Conservation (phyloP, 345 rosid species). For the Syzygium oleosum region DNA sequence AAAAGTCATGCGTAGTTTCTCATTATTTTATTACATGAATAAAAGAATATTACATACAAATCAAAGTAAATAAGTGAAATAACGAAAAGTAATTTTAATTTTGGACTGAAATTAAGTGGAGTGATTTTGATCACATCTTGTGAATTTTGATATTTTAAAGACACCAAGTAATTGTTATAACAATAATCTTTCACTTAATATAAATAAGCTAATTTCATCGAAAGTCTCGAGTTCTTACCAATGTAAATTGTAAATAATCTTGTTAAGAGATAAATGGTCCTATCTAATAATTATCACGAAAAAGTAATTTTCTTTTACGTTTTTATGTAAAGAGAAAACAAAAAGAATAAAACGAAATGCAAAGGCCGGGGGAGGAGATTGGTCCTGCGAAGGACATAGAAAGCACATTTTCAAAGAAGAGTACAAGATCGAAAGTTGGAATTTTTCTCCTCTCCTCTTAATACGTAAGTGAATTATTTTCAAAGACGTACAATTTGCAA, state of each 20-base stretch:
- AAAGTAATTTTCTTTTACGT: not conserved
- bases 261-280: not conserved
- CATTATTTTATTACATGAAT: not conserved
- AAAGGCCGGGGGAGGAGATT: too few relatives aligned
- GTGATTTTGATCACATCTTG: not conserved
- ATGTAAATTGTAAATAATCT: not conserved
- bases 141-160: not conserved
- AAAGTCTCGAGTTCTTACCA: not conserved
- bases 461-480: not conserved
- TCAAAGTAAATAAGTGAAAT: not conserved
- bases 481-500: fast-evolving
- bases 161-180: not conserved
- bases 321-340: not conserved
- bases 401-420: not conserved
- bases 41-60: not conserved
- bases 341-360: not conserved
- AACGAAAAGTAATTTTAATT: not conserved
- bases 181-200: not conserved
- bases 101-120: not conserved
- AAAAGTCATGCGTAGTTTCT: not conserved
- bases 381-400: not conserved
- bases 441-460: not conserved
- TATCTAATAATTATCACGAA: not conserved
- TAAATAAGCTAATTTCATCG: not conserved
- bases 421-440: not conserved